Evolutionary conservation across 768 basidiomycete genomes (phyloP).

Genomic region (Symmetrospora coprosmae): DNA sequence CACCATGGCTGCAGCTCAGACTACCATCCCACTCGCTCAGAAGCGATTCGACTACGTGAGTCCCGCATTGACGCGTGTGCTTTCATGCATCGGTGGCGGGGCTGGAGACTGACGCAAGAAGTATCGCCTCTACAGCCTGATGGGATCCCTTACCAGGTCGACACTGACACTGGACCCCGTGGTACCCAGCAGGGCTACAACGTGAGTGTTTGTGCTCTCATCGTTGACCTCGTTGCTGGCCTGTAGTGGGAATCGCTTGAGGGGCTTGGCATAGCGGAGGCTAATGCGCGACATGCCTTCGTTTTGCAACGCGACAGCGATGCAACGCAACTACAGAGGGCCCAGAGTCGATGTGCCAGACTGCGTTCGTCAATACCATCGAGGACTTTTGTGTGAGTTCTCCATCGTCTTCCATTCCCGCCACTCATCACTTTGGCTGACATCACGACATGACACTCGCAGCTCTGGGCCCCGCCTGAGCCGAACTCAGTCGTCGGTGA

Average conservation of each 20-base stretch:
- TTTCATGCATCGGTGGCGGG: neutral
- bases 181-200: slow-evolving; percentile 19
- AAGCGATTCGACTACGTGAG: slow-evolving; percentile 25
- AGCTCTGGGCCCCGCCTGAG: slow-evolving; percentile 26
- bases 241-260: neutral
- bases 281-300: neutral
- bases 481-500: slow-evolving; percentile 40
- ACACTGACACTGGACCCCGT: slow-evolving; percentile 14
- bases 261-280: neutral
- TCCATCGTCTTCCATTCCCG: neutral
- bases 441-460: neutral
- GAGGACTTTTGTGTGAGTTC: slow-evolving; percentile 31
- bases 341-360: slow-evolving; percentile 32
- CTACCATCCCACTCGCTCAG: slow-evolving; percentile 23
- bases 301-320: too few species aligned
- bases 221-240: slow-evolving; percentile 56
- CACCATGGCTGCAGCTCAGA: slow-evolving; percentile 10
- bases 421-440: too few species aligned
- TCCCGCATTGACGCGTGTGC: neutral
- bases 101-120: neutral
- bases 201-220: slow-evolving; percentile 26
- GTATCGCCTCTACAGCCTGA: slow-evolving; percentile 34
- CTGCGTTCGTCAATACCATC: slow-evolving; percentile 31
- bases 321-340: slow-evolving; percentile 29
- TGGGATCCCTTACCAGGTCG: slow-evolving; percentile 39